Base-by-base conservation (phyloP, 768 basidiomycete genomes). In the Tylopilus vinaceipallidus region DNA sequence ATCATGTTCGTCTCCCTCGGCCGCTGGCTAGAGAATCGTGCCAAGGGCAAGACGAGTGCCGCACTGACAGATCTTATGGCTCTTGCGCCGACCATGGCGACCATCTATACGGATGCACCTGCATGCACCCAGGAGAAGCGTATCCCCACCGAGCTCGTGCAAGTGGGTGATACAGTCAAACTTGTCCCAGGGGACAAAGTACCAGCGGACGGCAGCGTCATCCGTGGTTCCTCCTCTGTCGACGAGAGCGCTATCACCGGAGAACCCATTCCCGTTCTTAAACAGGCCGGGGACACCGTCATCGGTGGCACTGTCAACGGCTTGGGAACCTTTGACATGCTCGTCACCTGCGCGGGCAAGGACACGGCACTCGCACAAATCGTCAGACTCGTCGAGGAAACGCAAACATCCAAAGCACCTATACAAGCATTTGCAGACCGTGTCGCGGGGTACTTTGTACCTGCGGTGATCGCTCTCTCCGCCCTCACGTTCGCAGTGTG, bases 301-400 rank as follows among this genome's bases (percentile, higher is more conserved):
- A 98, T 98, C 55, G 97, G 97, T 6, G 97, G 97, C 0, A 98
- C 97, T 0, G 84, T 99, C 65, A 99, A 99, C 60, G 92, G 94
- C 4, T 76, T 95, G 9, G 97, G 97, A n/a, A 92, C 94, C 1
- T 91, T 98, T 68, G 92, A 98, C 65, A 94, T 99, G 87, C 70
- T 86, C 27, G 93, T 99, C 60, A 94, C 90, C 1, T 88, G 94
- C 12, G 94, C 97, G 4, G 97, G 97, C 33, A 89, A 92, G 61
- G 94, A 99, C 64, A 98, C 97, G 0, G 94, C 97, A 1, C 79
- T 99, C 10, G 82, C 94, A 4, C 97, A 98, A 71, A 98, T 99
- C 55, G 95, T 98, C 52, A 84, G 84, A 58, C 84, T 98, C 46
- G 97, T 99, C 54, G 95, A 98, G 64, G 94, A 98, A 35, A 97